Evolutionary conservation across 169 alveolate species (phyloP), one percentile per base, ranked within the genome.

Genomic region (Plasmodium vivax): DNA sequence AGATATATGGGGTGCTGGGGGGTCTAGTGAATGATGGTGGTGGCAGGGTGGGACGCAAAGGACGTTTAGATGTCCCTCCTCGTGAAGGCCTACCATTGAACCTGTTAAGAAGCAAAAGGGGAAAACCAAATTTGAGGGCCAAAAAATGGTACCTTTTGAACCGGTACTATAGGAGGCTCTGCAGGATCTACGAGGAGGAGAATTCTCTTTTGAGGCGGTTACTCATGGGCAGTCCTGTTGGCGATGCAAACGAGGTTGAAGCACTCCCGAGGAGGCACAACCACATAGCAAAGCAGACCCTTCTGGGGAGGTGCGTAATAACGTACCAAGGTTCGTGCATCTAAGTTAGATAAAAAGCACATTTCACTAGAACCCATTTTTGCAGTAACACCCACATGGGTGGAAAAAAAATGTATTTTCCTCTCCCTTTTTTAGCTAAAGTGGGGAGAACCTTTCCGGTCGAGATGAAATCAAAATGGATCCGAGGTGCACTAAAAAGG

Each of bases 141-240:
- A 85, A 85, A 30, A 74, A 85, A 16, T 85, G 43, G 74, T 51
- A 74, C 32, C 79, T 85, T 34, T 85, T 85, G 56, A 51, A 85
- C 51, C 62, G 68, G 43, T 85, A 85, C 68, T 85, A 85, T 73
- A 56, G 62, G 68, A 85, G 81, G 27, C 38, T 85, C 10, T 85
- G 85, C 54, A 51, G 81, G 56, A 62, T 74, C 43, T 85, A 85
- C 80, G 80, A 51, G 62, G 51, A 74, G 36, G 93, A 85, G 68
- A 85, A 85, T 74, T 36, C 54, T 1, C 75, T 74, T 75, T 85
- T 85, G 62, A 54, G 68, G 43, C 10, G 16, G 77, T 8, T 27
- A 23, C 23, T 36, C n/a, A 8, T 68, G 77, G 77, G 6, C 12
- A 68, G 23, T 68, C 77, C 8, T 1, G 38, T 27, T 68, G 38